Evolutionary conservation across 352 stramenopile genomes (phyloP).

Genomic region (Halophytophthora batemanensis): DNA sequence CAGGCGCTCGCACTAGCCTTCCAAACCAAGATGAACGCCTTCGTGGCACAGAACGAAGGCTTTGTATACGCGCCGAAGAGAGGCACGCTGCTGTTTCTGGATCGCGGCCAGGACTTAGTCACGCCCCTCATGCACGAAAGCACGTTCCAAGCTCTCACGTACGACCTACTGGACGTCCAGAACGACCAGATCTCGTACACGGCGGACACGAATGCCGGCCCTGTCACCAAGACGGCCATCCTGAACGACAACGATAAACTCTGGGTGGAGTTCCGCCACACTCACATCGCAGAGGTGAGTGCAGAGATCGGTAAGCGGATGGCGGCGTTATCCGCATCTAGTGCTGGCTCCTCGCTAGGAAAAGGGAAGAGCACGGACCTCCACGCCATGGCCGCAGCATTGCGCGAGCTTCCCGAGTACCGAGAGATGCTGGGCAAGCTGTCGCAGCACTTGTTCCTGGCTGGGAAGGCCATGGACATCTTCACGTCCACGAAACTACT

Average conservation of each 20-base stretch:
- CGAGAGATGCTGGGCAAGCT: constrained; percentile 93
- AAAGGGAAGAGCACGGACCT: constrained; percentile 87
- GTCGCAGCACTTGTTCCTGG: constrained; percentile 93
- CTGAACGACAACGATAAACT: constrained; percentile 97
- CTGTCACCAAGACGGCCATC: constrained; percentile 87
- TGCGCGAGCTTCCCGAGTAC: constrained; percentile 94
- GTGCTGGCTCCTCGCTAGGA: constrained; percentile 70
- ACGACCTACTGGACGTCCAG: constrained; percentile 94
- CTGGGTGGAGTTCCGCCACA: constrained; percentile 95
- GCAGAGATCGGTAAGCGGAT: constrained; percentile 80
- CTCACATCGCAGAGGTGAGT: constrained; percentile 93
- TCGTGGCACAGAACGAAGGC: constrained; percentile 86
- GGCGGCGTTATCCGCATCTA: constrained; percentile 71
- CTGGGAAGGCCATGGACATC: constrained; percentile 92
- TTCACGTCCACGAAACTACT: constrained; percentile 89
- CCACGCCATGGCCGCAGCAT: constrained; percentile 89
- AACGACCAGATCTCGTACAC: constrained; percentile 93
- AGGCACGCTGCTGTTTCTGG: constrained; percentile 93
- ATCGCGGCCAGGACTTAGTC: constrained; percentile 92
- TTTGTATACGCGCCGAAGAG: constrained; percentile 91
- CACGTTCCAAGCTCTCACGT: constrained; percentile 96
- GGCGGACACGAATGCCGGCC: constrained; percentile 79
- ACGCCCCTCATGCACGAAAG: constrained; percentile 97
- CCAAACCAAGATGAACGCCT: constrained; percentile 95
- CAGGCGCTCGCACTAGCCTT: constrained; percentile 90